Percentiles rank a stretch among this genome's conserved stretches.
Evolutionary conservation across 176 grass and related monocot species (phyloP).

Genomic region (Musa beccarii): DNA sequence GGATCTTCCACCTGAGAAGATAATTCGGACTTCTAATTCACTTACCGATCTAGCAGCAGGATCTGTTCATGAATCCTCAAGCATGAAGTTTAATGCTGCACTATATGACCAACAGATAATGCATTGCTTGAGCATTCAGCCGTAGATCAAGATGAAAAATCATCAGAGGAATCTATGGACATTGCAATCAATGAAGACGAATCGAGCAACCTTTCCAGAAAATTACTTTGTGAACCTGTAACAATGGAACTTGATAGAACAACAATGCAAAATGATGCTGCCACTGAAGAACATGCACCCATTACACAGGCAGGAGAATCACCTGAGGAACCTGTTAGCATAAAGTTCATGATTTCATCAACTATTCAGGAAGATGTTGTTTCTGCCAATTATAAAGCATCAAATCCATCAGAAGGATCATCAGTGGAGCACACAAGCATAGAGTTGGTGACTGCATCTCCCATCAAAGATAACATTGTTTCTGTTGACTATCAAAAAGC

Average conservation of each 20-base stretch:
- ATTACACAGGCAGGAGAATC: background rate
- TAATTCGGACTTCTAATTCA: slow-evolving; percentile 21
- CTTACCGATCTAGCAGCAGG: background rate
- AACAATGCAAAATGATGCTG: background rate
- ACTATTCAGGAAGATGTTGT: background rate
- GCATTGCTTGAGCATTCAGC: slow-evolving; percentile 11
- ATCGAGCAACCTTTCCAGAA: background rate
- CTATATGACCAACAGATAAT: background rate
- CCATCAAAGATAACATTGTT: background rate
- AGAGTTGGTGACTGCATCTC: background rate
- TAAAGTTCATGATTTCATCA: background rate
- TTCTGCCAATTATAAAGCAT: background rate
- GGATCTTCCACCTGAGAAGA: slow-evolving; percentile 18
- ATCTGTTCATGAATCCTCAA: slow-evolving; percentile 13
- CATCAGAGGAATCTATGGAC: slow-evolving; percentile 45
- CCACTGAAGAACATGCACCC: background rate
- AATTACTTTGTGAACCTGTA: background rate
- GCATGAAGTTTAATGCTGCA: background rate
- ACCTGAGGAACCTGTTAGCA: background rate
- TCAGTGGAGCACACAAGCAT: background rate
- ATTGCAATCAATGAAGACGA: slow-evolving; percentile 20
- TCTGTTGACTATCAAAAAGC: background rate
- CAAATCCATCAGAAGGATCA: background rate
- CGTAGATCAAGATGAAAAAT: slow-evolving; percentile 13
- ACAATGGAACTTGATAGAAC: background rate